phyloP scores from a whole-genome alignment of 345 rosid species.

The Citrus glauca region DNA sequence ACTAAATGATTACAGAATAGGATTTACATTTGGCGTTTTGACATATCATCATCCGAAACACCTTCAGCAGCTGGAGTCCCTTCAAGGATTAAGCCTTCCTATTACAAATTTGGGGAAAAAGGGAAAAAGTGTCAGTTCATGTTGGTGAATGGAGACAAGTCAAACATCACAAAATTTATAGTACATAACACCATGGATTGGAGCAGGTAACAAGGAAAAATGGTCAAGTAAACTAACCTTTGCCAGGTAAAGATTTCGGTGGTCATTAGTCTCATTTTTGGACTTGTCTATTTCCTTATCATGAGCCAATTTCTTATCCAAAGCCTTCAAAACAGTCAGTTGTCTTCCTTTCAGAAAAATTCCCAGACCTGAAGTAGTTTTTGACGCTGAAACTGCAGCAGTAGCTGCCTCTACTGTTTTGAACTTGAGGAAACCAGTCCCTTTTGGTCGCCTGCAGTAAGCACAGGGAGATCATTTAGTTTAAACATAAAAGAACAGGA shows the following conservation, averaged over 20 bases:
- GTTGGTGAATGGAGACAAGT: not conserved
- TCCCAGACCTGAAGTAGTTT: conserved; percentile 56
- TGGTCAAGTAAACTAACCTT: conserved; percentile 42
- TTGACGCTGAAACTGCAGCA: conserved; percentile 78
- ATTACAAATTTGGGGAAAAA: conserved; percentile 13
- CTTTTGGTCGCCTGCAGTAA: conserved; percentile 75
- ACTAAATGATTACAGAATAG: not conserved
- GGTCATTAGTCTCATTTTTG: conserved; percentile 65
- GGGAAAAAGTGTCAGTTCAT: not conserved
- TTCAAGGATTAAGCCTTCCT: conserved; percentile 90
- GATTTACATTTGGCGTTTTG: conserved; percentile 56
- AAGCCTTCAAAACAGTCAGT: conserved; percentile 65
- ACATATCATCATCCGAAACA: conserved; percentile 79
- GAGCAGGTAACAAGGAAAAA: not conserved
- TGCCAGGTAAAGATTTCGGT: conserved; percentile 81
- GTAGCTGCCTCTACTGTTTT: conserved; percentile 59
- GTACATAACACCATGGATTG: not conserved
- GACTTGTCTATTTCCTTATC: conserved; percentile 68
- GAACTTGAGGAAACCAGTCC: conserved; percentile 90
- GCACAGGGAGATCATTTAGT: conserved; percentile 10
- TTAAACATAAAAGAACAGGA: not conserved
- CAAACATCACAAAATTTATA: not conserved
- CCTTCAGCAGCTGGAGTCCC: conserved; percentile 89
- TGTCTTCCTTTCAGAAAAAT: conserved; percentile 81
- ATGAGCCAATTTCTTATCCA: conserved; percentile 78